These are phyloP conservation scores for Parietichytrium sp. DNA, from an alignment of 108 stramenopile species.

Conservation along the genomic window DNA sequence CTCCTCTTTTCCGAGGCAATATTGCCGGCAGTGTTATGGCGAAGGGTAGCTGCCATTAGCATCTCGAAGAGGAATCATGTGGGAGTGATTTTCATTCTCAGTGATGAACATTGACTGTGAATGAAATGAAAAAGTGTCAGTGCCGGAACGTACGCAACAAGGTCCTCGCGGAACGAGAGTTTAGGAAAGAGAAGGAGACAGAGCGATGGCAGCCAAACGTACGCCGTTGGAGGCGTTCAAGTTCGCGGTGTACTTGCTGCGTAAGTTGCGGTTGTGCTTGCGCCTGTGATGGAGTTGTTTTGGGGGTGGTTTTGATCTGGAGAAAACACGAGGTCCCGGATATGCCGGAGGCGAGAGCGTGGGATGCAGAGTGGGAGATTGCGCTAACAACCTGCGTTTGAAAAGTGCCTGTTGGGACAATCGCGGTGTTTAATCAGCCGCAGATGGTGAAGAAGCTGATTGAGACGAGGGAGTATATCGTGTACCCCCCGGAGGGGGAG, in stretches of 20 bases:
- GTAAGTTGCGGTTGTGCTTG: not conserved
- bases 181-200: no score
- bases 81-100: no score
- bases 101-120: no score
- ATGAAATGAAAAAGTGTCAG: no score
- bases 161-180: no score
- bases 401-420: constrained; percentile 2
- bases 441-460: not conserved
- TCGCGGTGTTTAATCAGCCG: constrained; percentile 1
- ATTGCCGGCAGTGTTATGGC: no score
- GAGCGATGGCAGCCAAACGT: no score
- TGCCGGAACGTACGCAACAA: no score
- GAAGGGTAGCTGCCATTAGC: no score
- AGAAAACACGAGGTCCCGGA: not conserved
- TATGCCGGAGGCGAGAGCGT: not conserved
- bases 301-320: not conserved
- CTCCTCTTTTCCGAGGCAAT: no score
- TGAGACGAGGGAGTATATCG: not conserved
- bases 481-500: constrained; percentile 26
- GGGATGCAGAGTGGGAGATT: not conserved
- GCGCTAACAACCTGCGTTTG: not conserved
- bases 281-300: not conserved
- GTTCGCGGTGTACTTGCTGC: not conserved
- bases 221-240: constrained; percentile 27
- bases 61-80: no score